Evolutionary conservation across 169 alveolate species (phyloP).

Genomic region (Cryptosporidium parvum): DNA sequence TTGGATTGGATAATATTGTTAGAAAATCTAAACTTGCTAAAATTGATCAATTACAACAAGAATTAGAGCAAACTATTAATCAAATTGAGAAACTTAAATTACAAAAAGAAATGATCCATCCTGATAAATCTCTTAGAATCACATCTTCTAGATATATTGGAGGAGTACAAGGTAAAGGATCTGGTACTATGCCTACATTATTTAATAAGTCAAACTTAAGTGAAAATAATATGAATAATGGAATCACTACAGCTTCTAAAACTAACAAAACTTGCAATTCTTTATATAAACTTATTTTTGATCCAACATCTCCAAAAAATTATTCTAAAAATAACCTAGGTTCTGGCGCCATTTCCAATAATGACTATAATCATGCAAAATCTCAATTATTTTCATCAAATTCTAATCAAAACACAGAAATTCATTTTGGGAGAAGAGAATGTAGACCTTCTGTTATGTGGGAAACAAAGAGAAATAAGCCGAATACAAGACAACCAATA

Average conservation of each 20-base stretch:
- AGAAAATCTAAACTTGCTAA: slow-evolving; percentile 35
- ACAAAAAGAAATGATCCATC: slow-evolving; percentile 61
- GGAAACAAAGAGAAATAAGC: slow-evolving; percentile 62
- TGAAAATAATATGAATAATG: neutral
- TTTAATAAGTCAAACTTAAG: neutral
- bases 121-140: slow-evolving; percentile 61
- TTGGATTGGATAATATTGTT: slow-evolving; percentile 8
- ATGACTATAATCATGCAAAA: neutral
- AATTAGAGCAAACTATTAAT: slow-evolving; percentile 37
- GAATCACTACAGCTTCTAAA: neutral
- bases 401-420: slow-evolving; percentile 9
- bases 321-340: neutral
- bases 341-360: neutral
- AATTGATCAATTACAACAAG: slow-evolving; percentile 62
- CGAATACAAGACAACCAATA: neutral
- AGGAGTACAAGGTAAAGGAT: slow-evolving; percentile 71
- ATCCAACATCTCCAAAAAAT: slow-evolving; percentile 6
- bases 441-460: slow-evolving; percentile 77
- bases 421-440: slow-evolving; percentile 69
- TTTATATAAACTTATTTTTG: slow-evolving; percentile 34
- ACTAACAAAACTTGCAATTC: neutral
- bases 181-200: neutral
- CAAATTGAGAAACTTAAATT: slow-evolving; percentile 55
- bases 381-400: neutral
- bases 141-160: slow-evolving; percentile 63